Percentiles rank a stretch among this genome's conserved stretches.
phyloP scores from a whole-genome alignment of 352 stramenopile genomes.

The Phytopythium boreale region DNA sequence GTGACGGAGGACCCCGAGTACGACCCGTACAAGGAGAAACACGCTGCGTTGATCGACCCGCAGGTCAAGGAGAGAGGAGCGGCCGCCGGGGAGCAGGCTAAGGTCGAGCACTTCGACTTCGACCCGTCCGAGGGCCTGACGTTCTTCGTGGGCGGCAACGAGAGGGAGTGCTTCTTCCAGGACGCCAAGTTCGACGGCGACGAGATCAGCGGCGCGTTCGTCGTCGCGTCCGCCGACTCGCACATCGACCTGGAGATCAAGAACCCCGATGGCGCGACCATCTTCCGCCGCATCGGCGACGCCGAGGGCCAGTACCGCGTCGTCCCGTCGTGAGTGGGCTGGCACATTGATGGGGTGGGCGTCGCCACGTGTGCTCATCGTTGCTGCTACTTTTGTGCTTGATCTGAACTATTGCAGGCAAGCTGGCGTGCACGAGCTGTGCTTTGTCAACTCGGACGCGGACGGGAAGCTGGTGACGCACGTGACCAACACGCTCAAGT shows the following conservation, averaged over 20 bases:
- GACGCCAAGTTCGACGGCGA: conserved; percentile 69
- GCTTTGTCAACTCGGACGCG: conserved; percentile 71
- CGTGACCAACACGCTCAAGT: conserved; percentile 76
- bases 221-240: conserved; percentile 69
- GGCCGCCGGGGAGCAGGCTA: conserved; percentile 10
- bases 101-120: conserved; percentile 73
- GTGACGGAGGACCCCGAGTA: conserved; percentile 55
- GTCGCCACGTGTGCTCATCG: not conserved
- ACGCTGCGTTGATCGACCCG: conserved; percentile 15
- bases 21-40: conserved; percentile 49
- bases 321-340: conserved; percentile 39
- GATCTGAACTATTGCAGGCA: conserved; percentile 19
- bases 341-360: not conserved
- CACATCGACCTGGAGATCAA: conserved; percentile 78
- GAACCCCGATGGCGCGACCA: conserved; percentile 48
- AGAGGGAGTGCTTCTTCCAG: conserved; percentile 65
- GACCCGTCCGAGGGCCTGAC: conserved; percentile 78
- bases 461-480: conserved; percentile 78
- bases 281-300: conserved; percentile 58
- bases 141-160: conserved; percentile 52
- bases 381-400: not conserved
- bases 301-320: conserved; percentile 72
- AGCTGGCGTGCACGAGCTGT: conserved; percentile 60
- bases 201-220: conserved; percentile 58
- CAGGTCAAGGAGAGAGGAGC: conserved; percentile 12